Evolutionary conservation across 495 filamentous ascomycete genomes (phyloP).

Genomic region (Trichoderma orchidacearum): DNA sequence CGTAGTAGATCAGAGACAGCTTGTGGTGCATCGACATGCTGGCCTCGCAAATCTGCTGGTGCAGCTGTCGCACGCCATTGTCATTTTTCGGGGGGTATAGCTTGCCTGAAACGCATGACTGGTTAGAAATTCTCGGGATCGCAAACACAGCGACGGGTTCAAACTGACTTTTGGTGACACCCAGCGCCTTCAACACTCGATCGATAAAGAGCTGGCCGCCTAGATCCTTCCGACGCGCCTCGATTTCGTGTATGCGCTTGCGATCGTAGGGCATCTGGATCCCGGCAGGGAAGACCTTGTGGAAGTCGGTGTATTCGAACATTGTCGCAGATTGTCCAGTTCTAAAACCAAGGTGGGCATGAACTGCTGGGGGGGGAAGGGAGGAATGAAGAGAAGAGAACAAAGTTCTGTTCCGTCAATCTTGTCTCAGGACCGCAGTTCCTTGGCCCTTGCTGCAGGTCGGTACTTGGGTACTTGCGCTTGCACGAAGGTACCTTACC

Average conservation of each 20-base stretch:
- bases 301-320: constrained; percentile 40
- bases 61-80: constrained; percentile 46
- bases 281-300: constrained; percentile 48
- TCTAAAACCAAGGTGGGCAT: too few relatives aligned
- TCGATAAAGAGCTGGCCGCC: constrained; percentile 64
- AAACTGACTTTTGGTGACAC: constrained; percentile 48
- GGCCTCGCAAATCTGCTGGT: constrained; percentile 45
- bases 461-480: too few relatives aligned
- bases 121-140: not conserved
- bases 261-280: constrained; percentile 49
- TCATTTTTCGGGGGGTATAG: constrained; percentile 58
- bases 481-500: too few relatives aligned
- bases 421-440: too few relatives aligned
- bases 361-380: not conserved
- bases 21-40: constrained; percentile 55
- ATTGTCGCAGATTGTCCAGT: constrained; percentile 11
- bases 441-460: too few relatives aligned
- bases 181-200: constrained; percentile 53
- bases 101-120: constrained; percentile 24
- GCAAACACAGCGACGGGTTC: not conserved
- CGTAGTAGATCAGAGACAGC: constrained; percentile 66
- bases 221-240: constrained; percentile 44
- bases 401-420: too few relatives aligned
- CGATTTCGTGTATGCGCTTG: constrained; percentile 41
- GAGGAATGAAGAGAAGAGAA: not conserved